Conservation (phyloP, 441 rosid genomes). For the Jatropha podagrica region DNA sequence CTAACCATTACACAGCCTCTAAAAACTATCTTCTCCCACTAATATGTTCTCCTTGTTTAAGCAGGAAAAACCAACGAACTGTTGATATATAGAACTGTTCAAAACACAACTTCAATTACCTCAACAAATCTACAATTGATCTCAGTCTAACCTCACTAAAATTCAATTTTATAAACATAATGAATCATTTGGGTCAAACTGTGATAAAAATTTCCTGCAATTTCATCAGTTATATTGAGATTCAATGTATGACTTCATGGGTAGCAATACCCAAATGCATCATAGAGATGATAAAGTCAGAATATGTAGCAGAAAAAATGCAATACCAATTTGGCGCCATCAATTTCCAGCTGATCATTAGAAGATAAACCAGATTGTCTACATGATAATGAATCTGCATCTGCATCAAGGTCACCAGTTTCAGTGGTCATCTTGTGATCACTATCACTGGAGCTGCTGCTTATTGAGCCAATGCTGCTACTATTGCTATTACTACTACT, state of each 20-base stretch:
- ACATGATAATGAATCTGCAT: conserved; percentile 96
- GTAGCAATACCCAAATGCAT: conserved; percentile 8
- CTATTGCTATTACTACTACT: conserved; percentile 96
- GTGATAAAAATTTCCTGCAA: neutral
- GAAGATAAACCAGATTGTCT: conserved; percentile 89
- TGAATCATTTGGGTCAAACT: neutral
- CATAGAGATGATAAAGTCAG: neutral
- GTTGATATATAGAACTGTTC: neutral
- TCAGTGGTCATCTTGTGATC: conserved; percentile 68
- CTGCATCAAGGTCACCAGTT: conserved; percentile 95
- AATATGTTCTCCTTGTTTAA: neutral
- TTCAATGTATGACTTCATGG: neutral
- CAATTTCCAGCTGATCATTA: conserved; percentile 69
- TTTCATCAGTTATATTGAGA: neutral
- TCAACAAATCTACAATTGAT: neutral
- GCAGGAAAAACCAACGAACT: neutral
- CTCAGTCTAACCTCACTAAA: neutral
- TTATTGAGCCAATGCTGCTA: conserved; percentile 93
- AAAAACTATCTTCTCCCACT: neutral
- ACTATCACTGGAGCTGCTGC: conserved; percentile 93
- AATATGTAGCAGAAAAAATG: conserved; percentile 23
- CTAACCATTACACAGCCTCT: neutral
- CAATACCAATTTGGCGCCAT: conserved; percentile 71
- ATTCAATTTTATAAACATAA: too few relatives aligned
- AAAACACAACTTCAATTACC: neutral